Base-by-base conservation (phyloP, 1,284 basidiomycete species). In the Ustilago nuda region DNA sequence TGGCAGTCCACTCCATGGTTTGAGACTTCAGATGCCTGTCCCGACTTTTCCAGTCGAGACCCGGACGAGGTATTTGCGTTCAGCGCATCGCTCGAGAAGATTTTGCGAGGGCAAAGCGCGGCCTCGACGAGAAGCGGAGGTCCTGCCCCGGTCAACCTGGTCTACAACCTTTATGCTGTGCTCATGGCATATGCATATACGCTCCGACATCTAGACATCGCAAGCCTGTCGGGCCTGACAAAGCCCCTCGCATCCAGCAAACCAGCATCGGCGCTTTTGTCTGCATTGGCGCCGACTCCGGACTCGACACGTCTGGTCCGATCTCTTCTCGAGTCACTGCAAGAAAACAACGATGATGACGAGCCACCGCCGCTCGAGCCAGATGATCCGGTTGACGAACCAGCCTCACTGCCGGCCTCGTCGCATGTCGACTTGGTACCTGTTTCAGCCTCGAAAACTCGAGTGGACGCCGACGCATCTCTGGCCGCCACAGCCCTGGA, bases 101-200 rank as follows among this genome's bases (percentile, higher is more conserved):
- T 66, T 11, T 43, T 72, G 2, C n/a, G 46, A 6, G 56, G 55
- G 2, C 12, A 17, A 37, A 50, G 36, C n/a, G 7, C 45, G 5
- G 48, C 17, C 7, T 8, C 55, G 13, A 36, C 51, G 7, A 17
- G 15, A 9, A 41, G 43, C 17, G 35, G 30, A 12, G 37, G 37
- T 15, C 50, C 45, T 3, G 32, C 50, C 15, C 45, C 52, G 1
- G 56, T 57, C 19, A 61, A 66, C 50, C 60, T 81, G 1, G 27
- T 43, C 4, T 75, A 77, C 72, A 81, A 81, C n/a, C 35, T 81
- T 6, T 62, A 68, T 19, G 61, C 73, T 8, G 66, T 71, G 3
- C 50, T 79, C 59, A 66, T 82, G 65, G 76, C 76, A 1, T 80
- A 82, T 27, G 50, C 76, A 0, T 82, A 78, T 53, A 56, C 66